Evolutionary conservation across 805 yeast species (phyloP).

Genomic region (Jamesozyma rosinii): DNA sequence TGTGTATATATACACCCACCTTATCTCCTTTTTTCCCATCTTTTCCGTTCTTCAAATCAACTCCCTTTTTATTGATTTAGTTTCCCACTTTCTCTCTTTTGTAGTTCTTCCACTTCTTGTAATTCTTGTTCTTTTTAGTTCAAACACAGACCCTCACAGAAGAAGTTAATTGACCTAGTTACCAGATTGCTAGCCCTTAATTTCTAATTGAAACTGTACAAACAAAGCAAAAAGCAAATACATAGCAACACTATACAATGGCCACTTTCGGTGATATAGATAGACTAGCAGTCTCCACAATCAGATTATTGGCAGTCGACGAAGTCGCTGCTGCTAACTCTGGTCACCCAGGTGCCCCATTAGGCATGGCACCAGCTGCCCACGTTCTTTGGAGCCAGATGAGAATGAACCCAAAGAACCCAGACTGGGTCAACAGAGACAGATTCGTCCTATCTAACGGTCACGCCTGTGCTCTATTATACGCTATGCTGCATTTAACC

Average conservation of each 20-base stretch:
- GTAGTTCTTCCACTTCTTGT: not conserved
- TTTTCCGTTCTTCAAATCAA: not conserved
- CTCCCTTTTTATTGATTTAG: not conserved
- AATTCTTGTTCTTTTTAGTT: not conserved
- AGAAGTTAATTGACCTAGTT: not conserved
- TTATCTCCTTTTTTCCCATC: not conserved
- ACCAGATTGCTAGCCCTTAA: not conserved
- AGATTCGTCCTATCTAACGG: slow-evolving; percentile 93
- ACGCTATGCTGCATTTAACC: slow-evolving; percentile 73
- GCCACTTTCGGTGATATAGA: slow-evolving; percentile 47
- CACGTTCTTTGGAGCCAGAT: slow-evolving; percentile 75
- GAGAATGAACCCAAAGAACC: slow-evolving; percentile 84
- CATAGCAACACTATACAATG: slow-evolving; percentile 11
- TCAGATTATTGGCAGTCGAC: slow-evolving; percentile 83
- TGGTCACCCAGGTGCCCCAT: slow-evolving; percentile 99
- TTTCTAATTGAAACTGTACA: not conserved
- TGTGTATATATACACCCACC: not conserved
- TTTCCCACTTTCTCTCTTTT: not conserved
- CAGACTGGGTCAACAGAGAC: slow-evolving; percentile 90
- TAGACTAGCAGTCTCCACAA: slow-evolving; percentile 69
- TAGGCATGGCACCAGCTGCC: slow-evolving; percentile 95
- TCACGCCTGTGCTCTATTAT: slow-evolving; percentile 87
- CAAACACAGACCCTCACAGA: not conserved
- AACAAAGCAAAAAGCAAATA: not conserved
- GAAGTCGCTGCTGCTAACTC: slow-evolving; percentile 81